Conservation (phyloP, 2,329 filamentous ascomycete genomes). For the Ceratocystis alfenasii region DNA sequence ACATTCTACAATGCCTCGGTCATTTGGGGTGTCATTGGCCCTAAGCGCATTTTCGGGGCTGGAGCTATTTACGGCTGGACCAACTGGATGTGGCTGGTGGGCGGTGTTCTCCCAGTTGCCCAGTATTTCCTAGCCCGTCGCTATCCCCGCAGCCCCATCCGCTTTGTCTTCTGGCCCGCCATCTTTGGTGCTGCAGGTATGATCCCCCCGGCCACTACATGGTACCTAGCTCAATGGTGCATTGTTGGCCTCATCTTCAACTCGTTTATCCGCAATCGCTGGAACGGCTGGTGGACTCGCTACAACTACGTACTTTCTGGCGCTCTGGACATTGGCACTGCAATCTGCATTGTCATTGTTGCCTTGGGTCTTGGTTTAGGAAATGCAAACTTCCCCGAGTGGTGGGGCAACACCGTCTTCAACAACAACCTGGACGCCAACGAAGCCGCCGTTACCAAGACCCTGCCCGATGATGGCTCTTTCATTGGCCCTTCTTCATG, state of each 20-base stretch:
- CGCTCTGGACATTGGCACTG: constrained; percentile 46
- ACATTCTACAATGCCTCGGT: constrained; percentile 50
- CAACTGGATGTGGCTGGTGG: constrained; percentile 46
- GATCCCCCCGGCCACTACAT: constrained; percentile 44
- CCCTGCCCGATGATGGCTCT: constrained; percentile 26
- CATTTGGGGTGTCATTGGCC: constrained; percentile 49
- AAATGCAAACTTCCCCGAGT: constrained; percentile 34
- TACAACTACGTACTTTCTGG: constrained; percentile 51
- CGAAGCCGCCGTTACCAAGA: constrained; percentile 27
- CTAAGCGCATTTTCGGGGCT: constrained; percentile 29
- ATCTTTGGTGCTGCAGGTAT: constrained; percentile 40
- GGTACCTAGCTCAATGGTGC: constrained; percentile 44
- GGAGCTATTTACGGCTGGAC: constrained; percentile 38
- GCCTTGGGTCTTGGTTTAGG: constrained; percentile 38
- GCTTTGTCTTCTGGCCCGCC: constrained; percentile 42
- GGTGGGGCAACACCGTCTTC: constrained; percentile 39
- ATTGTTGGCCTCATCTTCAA: constrained; percentile 46
- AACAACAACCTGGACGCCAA: constrained; percentile 29
- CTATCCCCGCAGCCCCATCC: constrained; percentile 36
- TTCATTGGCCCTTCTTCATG: constrained; percentile 27
- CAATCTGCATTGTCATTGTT: constrained; percentile 44
- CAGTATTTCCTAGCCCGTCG: constrained; percentile 39
- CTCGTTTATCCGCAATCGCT: constrained; percentile 38
- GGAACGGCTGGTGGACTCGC: constrained; percentile 45
- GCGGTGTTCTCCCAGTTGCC: constrained; percentile 36